Evolutionary conservation across 805 yeast genomes (phyloP), one percentile per base, ranked within the genome.

Genomic region (Schizosaccharomyces octosporus): DNA sequence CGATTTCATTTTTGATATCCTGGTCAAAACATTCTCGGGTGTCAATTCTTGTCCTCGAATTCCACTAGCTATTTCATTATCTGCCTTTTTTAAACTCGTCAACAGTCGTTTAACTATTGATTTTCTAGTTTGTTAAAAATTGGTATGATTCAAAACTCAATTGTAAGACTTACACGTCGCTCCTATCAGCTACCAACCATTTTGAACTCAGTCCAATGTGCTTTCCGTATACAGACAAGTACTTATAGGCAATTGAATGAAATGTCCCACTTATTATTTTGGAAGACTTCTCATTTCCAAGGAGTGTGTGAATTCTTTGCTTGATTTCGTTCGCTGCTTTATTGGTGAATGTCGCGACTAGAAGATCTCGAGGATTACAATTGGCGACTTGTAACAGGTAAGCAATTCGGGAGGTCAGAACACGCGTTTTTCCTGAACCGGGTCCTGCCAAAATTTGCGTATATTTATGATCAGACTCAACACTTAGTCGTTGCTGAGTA

Each of bases 271-370:
- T 79, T 62, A 82, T 71, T 24, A 90, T 70, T 0, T 63, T 48
- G 59, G 75, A 74, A 0, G 73, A 69, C 2, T 75, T 65, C 43
- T 64, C 60, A 17, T 62, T 65, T n/a, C 62, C 67, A 4, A 67
- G 60, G 21, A 65, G 21, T 2, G n/a, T n/a, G 29, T 64, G 61
- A 3, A 90, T 71, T 54, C 97, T 74, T 41, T 80, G 83, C 13
- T 74, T 72, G 85, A 90, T 83, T 71, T 90, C 97, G 61, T 75
- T 78, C 1, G 97, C 94, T 0, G 98, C 97, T 66, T 85, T 86
- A 66, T 86, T 85, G 13, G 97, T 90, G 73, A 90, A 90, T 0
- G 97, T 89, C 5, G 96, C 87, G 24, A 89, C 93, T 0, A 90
- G 78, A 21, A 93, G 77, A 59, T 78, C 72, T 42, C 75, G 73